A percentile compares a stretch with the other conserved stretches of the same genome.
Conservation (phyloP, 257 asterid species). For the Thymus quinquecostatus region DNA sequence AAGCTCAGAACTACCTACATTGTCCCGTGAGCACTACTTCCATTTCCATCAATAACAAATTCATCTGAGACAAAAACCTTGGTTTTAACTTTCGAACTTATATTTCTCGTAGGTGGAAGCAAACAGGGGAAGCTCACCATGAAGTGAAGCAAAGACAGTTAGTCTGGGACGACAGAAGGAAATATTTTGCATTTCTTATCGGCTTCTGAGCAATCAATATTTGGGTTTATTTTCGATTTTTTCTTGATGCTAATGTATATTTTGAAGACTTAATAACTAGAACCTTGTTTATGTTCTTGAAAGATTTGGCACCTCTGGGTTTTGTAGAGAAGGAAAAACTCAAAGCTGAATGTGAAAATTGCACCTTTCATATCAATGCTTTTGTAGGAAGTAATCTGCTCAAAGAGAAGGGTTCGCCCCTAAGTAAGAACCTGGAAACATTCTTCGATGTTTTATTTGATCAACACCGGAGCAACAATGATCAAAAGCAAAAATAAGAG, state of each 20-base stretch:
- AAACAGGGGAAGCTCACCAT: slow-evolving; percentile 48
- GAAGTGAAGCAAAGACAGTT: background rate
- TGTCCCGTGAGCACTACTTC: slow-evolving; percentile 57
- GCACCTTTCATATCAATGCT: slow-evolving; percentile 22
- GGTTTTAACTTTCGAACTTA: background rate
- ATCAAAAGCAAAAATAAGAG: too few relatives aligned
- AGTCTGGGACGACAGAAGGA: background rate
- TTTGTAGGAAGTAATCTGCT: background rate
- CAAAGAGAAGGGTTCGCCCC: too few relatives aligned
- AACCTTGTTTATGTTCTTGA: slow-evolving; percentile 28
- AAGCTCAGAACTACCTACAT: slow-evolving; percentile 71
- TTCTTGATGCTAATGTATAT: slow-evolving; percentile 17
- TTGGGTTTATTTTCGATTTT: slow-evolving; percentile 16
- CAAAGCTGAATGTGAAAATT: slow-evolving; percentile 35
- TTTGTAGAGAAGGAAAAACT: slow-evolving; percentile 35
- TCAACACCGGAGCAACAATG: too few relatives aligned
- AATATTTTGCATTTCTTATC: slow-evolving; percentile 9
- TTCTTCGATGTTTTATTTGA: too few relatives aligned
- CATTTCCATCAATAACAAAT: background rate
- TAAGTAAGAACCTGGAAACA: too few relatives aligned
- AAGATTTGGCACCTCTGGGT: slow-evolving; percentile 29
- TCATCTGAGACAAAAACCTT: background rate
- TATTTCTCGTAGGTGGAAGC: slow-evolving; percentile 54
- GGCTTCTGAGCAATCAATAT: slow-evolving; percentile 16
- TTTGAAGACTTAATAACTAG: background rate